A percentile compares a stretch with the other conserved stretches of the same genome.
These are phyloP conservation scores for Aureobasidium leucospermi DNA, from an alignment of 2,329 filamentous ascomycete species.

Conservation along the genomic window DNA sequence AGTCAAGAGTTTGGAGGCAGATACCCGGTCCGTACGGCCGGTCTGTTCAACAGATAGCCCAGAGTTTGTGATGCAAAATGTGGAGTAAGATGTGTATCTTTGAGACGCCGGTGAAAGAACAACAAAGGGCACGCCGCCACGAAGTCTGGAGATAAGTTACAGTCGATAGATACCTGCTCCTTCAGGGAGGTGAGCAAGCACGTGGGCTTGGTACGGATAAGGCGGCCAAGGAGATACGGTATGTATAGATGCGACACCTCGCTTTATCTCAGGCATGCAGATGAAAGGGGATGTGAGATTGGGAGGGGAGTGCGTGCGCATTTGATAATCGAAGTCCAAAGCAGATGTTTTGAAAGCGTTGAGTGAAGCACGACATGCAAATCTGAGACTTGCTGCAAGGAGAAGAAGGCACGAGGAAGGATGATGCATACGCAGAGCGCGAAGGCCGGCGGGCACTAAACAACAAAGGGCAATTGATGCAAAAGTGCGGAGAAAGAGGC, in stretches of 20 bases:
- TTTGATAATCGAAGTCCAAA: not conserved
- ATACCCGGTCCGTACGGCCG: not conserved
- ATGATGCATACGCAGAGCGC: not conserved
- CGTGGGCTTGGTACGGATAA: conserved; percentile 4
- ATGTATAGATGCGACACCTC: not conserved
- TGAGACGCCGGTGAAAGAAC: not conserved
- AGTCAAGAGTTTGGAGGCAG: not conserved
- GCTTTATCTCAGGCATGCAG: conserved; percentile 6
- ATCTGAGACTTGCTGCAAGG: conserved; percentile 1
- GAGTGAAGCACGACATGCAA: not conserved
- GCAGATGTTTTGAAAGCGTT: not conserved
- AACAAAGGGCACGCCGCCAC: not conserved
- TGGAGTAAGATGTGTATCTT: not conserved
- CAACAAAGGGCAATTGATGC: not conserved
- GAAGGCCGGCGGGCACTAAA: not conserved
- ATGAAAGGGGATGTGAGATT: conserved; percentile 1
- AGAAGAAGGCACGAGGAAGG: not conserved
- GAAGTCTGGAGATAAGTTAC: not conserved
- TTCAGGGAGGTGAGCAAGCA: not conserved
- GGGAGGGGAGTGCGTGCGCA: not conserved
- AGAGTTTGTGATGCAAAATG: not conserved
- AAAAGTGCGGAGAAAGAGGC: conserved; percentile 7
- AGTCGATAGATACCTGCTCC: not conserved
- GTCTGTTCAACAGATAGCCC: not conserved
- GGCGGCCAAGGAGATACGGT: not conserved